Base-by-base conservation (phyloP, 208 protist genomes). In the Porcisia hertigi region DNA sequence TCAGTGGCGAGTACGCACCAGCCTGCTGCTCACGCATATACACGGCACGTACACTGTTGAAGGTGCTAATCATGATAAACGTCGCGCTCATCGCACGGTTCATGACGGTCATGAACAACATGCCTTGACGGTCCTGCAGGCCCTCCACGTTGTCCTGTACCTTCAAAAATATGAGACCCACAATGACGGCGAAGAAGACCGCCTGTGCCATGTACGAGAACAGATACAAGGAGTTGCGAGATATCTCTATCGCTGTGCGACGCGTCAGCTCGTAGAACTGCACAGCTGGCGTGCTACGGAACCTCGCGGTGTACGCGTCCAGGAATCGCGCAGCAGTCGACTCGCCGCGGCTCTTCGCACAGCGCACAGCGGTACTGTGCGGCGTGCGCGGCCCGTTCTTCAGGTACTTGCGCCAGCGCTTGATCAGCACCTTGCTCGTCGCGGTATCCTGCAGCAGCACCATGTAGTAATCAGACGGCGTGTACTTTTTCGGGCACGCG, bases 391-490 rank as follows among this genome's bases (percentile, higher is more conserved):
- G 72, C 14, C 72, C 71, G 59, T 86, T 79, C 75, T 91, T 92
- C 62, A 92, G 62, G 59, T 84, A 79, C 77, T 91, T 86, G 49
- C 75, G 71, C 92, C 92, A 96, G 49, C 88, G 79, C 77, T 94
- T 86, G 63, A 93, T 83, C 36, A 95, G 81, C 59, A 89, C 63
- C 52, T 78, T 86, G 30, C 82, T 79, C 25, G 67, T 88, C 41
- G 73, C 79, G 53, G 79, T 75, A 74, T 93, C 89, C 76, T 96
- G 91, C 41, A 97, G 73, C 30, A 97, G 67, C 54, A 84, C 82
- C 88, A 98, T 92, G 76, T 88, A 97, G 82, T 94, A 93, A 80
- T 98, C 97, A 11, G 89, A 88, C 45, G 96, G 92, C 39, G 95
- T 98, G 69, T 88, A 90, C 54, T 81, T 84, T 34, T 76, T 41